These are phyloP conservation scores for Pyronema domesticum DNA, from an alignment of 495 filamentous ascomycete species.

Conservation along the genomic window DNA sequence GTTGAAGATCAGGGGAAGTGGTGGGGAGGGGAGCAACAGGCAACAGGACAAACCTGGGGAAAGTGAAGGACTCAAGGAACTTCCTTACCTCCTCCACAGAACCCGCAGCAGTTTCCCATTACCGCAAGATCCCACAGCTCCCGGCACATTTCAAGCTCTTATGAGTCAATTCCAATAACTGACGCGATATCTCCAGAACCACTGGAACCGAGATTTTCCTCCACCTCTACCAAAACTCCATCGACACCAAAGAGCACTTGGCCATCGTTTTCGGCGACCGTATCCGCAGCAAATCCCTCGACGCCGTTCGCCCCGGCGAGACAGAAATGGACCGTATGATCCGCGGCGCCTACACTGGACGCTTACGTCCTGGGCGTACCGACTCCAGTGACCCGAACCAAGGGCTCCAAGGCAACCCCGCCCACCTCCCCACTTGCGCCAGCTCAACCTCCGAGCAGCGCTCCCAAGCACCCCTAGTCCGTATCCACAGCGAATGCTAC, in stretches of 20 bases:
- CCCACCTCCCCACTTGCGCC: conserved; percentile 1
- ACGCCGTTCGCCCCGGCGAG: conserved; percentile 66
- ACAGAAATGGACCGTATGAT: conserved; percentile 95
- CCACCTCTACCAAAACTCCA: conserved; percentile 80
- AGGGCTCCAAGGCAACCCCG: conserved; percentile 7
- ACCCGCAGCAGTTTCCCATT: no score
- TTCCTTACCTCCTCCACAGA: no score
- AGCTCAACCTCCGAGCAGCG: conserved; percentile 5
- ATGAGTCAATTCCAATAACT: no score
- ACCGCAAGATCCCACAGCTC: no score
- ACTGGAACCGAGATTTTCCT: conserved; percentile 90
- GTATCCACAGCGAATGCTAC: conserved; percentile 97
- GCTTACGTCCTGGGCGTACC: conserved; percentile 68
- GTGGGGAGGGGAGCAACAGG: no score
- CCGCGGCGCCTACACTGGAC: conserved; percentile 75
- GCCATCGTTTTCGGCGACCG: conserved; percentile 89
- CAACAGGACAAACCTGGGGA: no score
- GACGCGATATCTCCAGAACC: no score
- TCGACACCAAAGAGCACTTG: conserved; percentile 89
- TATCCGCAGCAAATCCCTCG: conserved; percentile 65
- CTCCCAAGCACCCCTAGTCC: conserved; percentile 47
- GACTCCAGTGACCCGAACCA: conserved; percentile 25
- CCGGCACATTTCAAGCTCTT: no score
- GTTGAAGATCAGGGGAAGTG: not conserved
- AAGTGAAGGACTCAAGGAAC: not conserved